Conservation (phyloP, 805 yeast species). For the Jamesozyma piceae region DNA sequence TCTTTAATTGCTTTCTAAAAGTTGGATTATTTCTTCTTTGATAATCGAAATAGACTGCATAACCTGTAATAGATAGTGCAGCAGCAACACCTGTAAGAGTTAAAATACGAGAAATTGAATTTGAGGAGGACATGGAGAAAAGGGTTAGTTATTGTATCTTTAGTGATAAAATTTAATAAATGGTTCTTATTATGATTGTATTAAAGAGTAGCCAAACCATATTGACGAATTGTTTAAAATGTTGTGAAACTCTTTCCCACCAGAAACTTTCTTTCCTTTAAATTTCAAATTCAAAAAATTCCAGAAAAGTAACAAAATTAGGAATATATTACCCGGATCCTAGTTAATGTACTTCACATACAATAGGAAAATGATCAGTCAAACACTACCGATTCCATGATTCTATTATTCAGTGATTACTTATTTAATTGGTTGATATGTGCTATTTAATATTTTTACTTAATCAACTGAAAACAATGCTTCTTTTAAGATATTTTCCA, state of each 20-base stretch:
- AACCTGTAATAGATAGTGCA: conserved; percentile 54
- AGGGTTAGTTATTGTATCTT: neutral
- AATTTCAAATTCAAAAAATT: neutral
- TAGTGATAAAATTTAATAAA: no score
- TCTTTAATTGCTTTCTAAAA: conserved; percentile 70
- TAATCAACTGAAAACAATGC: conserved; percentile 1
- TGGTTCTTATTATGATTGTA: no score
- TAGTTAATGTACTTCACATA: no score
- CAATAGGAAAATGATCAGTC: no score
- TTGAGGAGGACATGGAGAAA: neutral
- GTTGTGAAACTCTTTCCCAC: neutral
- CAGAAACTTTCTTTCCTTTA: neutral
- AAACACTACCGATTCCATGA: no score
- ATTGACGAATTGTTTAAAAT: no score
- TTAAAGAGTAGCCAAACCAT: no score
- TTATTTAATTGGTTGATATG: no score
- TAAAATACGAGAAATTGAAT: conserved; percentile 38
- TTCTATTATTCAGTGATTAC: no score
- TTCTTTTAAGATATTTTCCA: neutral
- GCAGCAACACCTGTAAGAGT: conserved; percentile 18
- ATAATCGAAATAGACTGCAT: conserved; percentile 87
- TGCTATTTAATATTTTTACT: neutral
- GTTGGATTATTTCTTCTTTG: conserved; percentile 73
- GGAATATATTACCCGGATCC: no score
- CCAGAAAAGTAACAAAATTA: no score